Percentiles rank a stretch among this genome's conserved stretches.
Conservation (phyloP, 768 basidiomycete genomes). For the Suillus discolor region DNA sequence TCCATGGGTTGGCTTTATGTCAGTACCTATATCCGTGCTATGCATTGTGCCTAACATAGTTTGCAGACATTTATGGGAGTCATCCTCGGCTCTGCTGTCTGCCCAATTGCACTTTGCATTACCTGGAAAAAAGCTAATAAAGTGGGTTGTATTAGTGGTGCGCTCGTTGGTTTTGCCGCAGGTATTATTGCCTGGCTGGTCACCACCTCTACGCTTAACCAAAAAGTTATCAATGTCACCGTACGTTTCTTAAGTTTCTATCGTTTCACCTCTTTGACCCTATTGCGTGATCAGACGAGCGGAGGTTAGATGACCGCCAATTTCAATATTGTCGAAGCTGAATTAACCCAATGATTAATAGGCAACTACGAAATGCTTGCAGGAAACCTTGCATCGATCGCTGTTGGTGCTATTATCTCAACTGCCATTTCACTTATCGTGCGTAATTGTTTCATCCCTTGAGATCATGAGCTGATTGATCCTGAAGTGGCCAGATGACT, state of each 20-base stretch:
- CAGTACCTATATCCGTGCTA: slow-evolving; percentile 29
- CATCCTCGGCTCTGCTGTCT: slow-evolving; percentile 82
- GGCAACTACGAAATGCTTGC: slow-evolving; percentile 77
- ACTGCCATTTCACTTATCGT: slow-evolving; percentile 65
- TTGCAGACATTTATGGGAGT: slow-evolving; percentile 87
- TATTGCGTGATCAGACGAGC: slow-evolving; percentile 38
- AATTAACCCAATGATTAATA: slow-evolving; percentile 10
- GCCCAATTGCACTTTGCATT: slow-evolving; percentile 83
- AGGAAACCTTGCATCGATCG: slow-evolving; percentile 87
- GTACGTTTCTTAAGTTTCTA: slow-evolving; percentile 38
- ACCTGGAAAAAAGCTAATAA: slow-evolving; percentile 88
- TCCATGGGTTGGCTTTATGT: slow-evolving; percentile 95
- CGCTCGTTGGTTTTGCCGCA: slow-evolving; percentile 65
- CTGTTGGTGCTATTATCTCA: slow-evolving; percentile 77
- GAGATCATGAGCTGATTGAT: background rate
- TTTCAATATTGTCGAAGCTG: slow-evolving; percentile 2
- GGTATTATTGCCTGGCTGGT: slow-evolving; percentile 87
- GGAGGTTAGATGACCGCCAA: slow-evolving; percentile 46
- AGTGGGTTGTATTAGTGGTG: slow-evolving; percentile 77
- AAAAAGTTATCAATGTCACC: slow-evolving; percentile 67
- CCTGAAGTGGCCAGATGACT: slow-evolving; percentile 75
- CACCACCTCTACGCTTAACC: slow-evolving; percentile 71
- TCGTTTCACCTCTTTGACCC: background rate
- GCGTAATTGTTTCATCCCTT: slow-evolving; percentile 23
- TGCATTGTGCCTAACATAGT: background rate